Base-by-base conservation (phyloP, 306 rosid species). In the Spatholobus suberectus region DNA sequence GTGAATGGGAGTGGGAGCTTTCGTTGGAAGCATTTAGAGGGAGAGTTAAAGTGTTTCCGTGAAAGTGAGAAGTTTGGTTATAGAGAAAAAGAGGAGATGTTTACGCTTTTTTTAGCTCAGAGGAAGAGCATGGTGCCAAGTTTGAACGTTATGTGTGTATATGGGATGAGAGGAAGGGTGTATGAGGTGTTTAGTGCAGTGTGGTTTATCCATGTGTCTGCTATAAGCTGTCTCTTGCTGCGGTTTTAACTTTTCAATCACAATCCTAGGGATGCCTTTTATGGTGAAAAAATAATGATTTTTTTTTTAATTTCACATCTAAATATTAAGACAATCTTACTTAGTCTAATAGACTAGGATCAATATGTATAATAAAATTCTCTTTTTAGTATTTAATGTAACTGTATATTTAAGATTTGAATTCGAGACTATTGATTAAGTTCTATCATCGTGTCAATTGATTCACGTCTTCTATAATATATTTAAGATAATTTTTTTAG, bases 11-110 rank as follows among this genome's bases (percentile, higher is more conserved):
- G 47, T 46, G n/a, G 0, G 6, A 49, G 55, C 55, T 49, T 21
- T 49, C 0, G 4, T 54, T 54, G 61, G 61, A 34, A 87, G 73
- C 89, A 85, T 83, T 17, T 74, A 43, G 75, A 55, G 15, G 24
- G 59, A n/a, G n/a, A n/a, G n/a, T n/a, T 29, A 2, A 46, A 8
- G 75, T 14, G 32, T 41, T 58, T 37, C 4, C 34, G 61, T 34
- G 38, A 34, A 5, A 14, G 8, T 3, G 23, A 17, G 38, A 10
- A 15, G 49, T 43, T 7, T 0, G 9, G 10, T 38, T 38, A 38
- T 1, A 38, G 10, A 47, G 81, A 76, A 47, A 73, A 69, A 23
- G 46, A 41, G n/a, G n/a, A n/a, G n/a, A n/a, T n/a, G n/a, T n/a
- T n/a, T n/a, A n/a, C n/a, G n/a, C n/a, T n/a, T n/a, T n/a, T n/a